phyloP scores from a whole-genome alignment of 805 yeast genomes.

The Candida peoriensis region DNA sequence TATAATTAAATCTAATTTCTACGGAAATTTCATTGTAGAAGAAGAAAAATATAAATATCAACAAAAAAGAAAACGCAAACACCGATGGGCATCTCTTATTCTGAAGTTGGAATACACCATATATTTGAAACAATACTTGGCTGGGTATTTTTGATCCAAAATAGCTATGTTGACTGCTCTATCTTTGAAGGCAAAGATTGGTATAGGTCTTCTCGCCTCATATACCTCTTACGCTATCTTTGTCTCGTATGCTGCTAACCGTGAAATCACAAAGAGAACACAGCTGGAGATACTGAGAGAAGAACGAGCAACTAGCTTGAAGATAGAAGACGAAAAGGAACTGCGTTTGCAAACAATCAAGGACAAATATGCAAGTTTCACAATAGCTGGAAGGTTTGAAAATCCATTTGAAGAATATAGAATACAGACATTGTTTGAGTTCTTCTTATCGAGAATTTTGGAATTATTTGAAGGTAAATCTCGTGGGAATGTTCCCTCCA shows the following conservation, averaged over 20 bases:
- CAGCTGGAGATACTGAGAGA: conserved; percentile 6
- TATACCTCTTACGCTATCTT: conserved; percentile 65
- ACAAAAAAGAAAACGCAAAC: too few relatives aligned
- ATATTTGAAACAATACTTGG: too few relatives aligned
- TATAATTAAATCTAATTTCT: too few relatives aligned
- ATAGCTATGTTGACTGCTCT: conserved; percentile 8
- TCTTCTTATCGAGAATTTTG: conserved; percentile 62
- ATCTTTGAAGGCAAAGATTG: conserved; percentile 22
- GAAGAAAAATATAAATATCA: too few relatives aligned
- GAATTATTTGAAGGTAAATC: conserved; percentile 62
- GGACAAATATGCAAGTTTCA: conserved; percentile 39
- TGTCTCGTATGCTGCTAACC: conserved; percentile 49
- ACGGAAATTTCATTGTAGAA: too few relatives aligned
- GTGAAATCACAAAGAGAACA: conserved; percentile 45
- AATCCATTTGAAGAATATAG: conserved; percentile 91
- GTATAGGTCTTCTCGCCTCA: conserved; percentile 30
- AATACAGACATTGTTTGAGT: conserved; percentile 85
- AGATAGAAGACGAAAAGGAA: conserved; percentile 15
- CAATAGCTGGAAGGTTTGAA: conserved; percentile 74
- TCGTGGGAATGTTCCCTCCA: conserved; percentile 53
- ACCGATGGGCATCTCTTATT: too few relatives aligned
- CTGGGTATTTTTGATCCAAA: too few relatives aligned
- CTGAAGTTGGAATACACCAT: too few relatives aligned
- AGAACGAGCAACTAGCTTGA: conserved; percentile 11
- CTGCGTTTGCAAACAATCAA: conserved; percentile 6